These are phyloP conservation scores for Scalesia atractyloides DNA, from an alignment of 129 eudicot species.

Conservation along the genomic window DNA sequence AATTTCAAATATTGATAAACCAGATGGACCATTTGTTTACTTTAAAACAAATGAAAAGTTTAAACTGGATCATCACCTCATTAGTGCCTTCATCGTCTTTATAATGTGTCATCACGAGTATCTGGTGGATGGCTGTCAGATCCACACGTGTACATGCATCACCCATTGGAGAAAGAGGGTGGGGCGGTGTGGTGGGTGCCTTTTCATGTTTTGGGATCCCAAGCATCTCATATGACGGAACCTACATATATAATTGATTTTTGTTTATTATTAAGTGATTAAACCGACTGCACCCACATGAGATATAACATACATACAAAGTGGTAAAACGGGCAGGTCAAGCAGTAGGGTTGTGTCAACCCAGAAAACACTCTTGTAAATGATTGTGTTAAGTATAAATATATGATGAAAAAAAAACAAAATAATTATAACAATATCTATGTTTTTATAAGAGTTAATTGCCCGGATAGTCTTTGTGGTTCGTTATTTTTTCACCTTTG, in stretches of 20 bases:
- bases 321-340: too few species aligned
- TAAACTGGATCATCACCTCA: conserved; percentile 48
- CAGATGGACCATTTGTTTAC: too few species aligned
- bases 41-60: neutral
- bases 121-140: conserved; percentile 83
- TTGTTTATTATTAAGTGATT: neutral
- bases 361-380: too few species aligned
- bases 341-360: too few species aligned
- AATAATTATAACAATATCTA: too few species aligned
- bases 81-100: conserved; percentile 68
- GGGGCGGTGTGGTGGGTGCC: conserved; percentile 77
- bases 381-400: too few species aligned
- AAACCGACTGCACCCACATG: neutral
- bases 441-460: too few species aligned
- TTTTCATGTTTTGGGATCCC: conserved; percentile 82
- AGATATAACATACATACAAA: neutral
- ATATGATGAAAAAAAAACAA: too few species aligned
- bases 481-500: too few species aligned
- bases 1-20: too few species aligned
- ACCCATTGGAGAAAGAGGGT: conserved; percentile 92
- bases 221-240: conserved; percentile 79
- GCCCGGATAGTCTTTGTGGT: too few species aligned
- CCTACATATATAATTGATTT: conserved; percentile 38
- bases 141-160: conserved; percentile 90
- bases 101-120: conserved; percentile 64